Evolutionary conservation across 164 flowering plant species (phyloP).

Genomic region (Nymphaea colorata): DNA sequence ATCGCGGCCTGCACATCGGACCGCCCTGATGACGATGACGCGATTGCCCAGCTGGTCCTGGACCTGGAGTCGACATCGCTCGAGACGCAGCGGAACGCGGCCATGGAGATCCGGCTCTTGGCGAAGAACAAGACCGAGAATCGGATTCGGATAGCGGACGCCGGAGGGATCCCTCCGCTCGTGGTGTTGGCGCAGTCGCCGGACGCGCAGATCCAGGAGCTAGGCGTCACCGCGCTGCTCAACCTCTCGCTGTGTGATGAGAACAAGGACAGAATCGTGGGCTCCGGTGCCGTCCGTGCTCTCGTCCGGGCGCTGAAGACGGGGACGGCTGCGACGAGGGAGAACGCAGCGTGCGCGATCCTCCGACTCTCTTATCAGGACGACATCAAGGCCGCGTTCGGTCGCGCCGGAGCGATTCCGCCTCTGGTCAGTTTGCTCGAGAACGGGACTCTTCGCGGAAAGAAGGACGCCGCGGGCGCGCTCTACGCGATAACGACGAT

Average conservation of each 20-base stretch:
- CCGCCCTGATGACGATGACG: constrained; percentile 27
- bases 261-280: constrained; percentile 49
- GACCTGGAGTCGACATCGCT: constrained; percentile 46
- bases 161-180: constrained; percentile 61
- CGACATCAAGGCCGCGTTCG: constrained; percentile 53
- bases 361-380: constrained; percentile 61
- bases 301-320: constrained; percentile 45
- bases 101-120: constrained; percentile 56
- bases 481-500: constrained; percentile 57
- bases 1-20: constrained; percentile 37
- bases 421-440: constrained; percentile 54
- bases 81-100: constrained; percentile 58
- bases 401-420: constrained; percentile 83
- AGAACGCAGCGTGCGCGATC: constrained; percentile 88
- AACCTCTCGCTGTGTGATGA: constrained; percentile 74
- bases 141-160: constrained; percentile 48
- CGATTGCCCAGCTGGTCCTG: constrained; percentile 42
- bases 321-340: constrained; percentile 67
- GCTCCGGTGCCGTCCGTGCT: constrained; percentile 70
- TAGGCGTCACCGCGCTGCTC: constrained; percentile 71
- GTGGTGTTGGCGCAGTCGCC: constrained; percentile 42
- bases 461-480: constrained; percentile 81
- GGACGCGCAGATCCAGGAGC: constrained; percentile 44
- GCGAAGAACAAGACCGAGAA: constrained; percentile 71
- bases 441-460: constrained; percentile 54